Evolutionary conservation across 2,329 filamentous ascomycete species (phyloP).

Genomic region (Monosporascus sp.): DNA sequence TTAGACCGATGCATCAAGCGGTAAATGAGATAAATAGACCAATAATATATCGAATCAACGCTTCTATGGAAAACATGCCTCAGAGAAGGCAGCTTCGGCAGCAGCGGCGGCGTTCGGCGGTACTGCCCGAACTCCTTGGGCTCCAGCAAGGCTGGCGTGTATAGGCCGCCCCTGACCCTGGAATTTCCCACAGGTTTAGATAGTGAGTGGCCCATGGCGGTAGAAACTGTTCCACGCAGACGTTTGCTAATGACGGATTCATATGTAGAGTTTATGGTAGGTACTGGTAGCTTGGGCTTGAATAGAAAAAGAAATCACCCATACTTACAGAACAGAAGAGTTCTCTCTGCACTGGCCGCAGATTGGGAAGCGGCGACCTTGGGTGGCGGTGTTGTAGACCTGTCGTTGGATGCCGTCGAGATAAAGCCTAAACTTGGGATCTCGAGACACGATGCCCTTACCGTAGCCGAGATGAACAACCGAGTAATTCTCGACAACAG

Average conservation of each 20-base stretch:
- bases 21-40: background rate
- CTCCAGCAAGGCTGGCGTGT: background rate
- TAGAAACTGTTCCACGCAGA: background rate
- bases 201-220: background rate
- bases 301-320: background rate
- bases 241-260: background rate
- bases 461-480: background rate
- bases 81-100: background rate
- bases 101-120: too few species aligned
- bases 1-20: too few species aligned
- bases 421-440: background rate
- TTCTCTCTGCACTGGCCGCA: too few species aligned
- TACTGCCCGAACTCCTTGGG: too few species aligned
- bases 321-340: background rate
- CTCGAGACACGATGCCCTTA: background rate
- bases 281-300: background rate
- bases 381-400: background rate
- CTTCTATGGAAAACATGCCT: background rate
- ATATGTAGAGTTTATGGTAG: too few species aligned
- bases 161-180: constrained; percentile 10
- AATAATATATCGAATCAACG: background rate
- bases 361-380: background rate
- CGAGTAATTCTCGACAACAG: background rate
- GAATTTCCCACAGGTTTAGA: constrained; percentile 1
- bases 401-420: background rate